Evolutionary conservation across 2,329 filamentous ascomycete genomes (phyloP).

Genomic region (Colletotrichum nymphaeae): DNA sequence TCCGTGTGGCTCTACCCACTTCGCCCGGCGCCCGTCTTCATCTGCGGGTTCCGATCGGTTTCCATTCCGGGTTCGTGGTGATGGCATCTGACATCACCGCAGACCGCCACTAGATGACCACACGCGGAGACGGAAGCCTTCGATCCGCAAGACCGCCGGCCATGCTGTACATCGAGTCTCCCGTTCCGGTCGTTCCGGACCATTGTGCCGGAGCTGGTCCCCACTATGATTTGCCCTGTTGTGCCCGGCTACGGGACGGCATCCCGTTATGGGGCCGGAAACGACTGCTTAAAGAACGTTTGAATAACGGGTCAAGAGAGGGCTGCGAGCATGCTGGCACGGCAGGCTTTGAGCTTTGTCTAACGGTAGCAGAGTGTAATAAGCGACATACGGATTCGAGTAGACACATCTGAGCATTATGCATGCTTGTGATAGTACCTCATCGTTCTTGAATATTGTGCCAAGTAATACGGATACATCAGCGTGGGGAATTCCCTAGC

Average conservation of each 20-base stretch:
- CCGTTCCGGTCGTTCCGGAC: neutral
- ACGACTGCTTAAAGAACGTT: neutral
- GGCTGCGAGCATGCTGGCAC: neutral
- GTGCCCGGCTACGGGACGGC: neutral
- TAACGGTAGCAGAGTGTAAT: too few species aligned
- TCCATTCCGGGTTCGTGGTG: neutral
- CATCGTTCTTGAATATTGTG: neutral
- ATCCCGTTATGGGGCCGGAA: constrained; percentile 5
- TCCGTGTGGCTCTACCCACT: neutral
- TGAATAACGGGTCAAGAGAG: too few species aligned
- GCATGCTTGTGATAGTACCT: too few species aligned
- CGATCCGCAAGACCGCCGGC: neutral
- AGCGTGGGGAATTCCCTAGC: too few species aligned
- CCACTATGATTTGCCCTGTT: neutral
- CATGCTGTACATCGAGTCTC: neutral
- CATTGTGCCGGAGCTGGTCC: neutral
- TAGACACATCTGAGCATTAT: too few species aligned
- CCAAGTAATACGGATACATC: neutral
- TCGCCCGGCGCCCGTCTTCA: neutral
- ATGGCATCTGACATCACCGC: constrained; percentile 14
- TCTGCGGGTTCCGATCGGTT: neutral
- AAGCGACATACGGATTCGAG: too few species aligned
- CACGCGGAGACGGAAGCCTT: neutral
- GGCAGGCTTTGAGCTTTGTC: too few species aligned
- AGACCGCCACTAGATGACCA: neutral